Evolutionary conservation across 768 basidiomycete species (phyloP), one percentile per base, ranked within the genome.

Genomic region (Xanthoconium stramineum): DNA sequence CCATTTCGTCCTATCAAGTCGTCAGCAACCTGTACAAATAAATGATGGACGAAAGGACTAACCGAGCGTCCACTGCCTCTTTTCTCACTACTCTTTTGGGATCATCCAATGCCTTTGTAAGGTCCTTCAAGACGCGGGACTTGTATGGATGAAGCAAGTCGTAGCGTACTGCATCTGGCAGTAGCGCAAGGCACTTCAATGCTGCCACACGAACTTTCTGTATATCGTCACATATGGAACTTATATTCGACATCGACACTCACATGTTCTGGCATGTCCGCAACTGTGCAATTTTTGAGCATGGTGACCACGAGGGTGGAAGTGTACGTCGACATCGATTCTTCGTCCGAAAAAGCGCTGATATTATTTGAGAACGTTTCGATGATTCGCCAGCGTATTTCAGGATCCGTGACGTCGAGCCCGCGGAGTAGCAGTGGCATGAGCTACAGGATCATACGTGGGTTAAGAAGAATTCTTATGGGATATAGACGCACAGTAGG

Each of bases 341-440:
- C 64, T 32, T 79, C 78, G 20, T 75, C 71, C 11, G 82, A 75
- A 60, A 80, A 76, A 1, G 83, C 81, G 40, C 83, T 81, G 9
- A 90, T 83, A 7, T 91, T 83, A 1, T 84, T 79, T 10, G 84
- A 78, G 37, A 98, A 78, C 10, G 86, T 88, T 51, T 89, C 83
- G 53, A 98, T 89, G 47, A 94, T 86, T 72, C 88, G 86, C 15
- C 81, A 78, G 24, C 92, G 85, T 57, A 95, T 83, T 29, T 82
- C 78, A 10, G 81, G 71, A 67, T 93, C 86, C 5, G 86, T 83
- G 5, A 97, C 74, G 40, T 90, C 85, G 17, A 98, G 81, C 5
- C 92, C 89, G 15, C 89, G 89, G 42, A 99, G 74, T 6, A 99
- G 78, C 14, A 98, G 78, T 1, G 97, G 94, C 61, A 98, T 82